Evolutionary conservation across 2,329 filamentous ascomycete species (phyloP), one percentile per base, ranked within the genome.

Genomic region (Aspergillus aculeatus): DNA sequence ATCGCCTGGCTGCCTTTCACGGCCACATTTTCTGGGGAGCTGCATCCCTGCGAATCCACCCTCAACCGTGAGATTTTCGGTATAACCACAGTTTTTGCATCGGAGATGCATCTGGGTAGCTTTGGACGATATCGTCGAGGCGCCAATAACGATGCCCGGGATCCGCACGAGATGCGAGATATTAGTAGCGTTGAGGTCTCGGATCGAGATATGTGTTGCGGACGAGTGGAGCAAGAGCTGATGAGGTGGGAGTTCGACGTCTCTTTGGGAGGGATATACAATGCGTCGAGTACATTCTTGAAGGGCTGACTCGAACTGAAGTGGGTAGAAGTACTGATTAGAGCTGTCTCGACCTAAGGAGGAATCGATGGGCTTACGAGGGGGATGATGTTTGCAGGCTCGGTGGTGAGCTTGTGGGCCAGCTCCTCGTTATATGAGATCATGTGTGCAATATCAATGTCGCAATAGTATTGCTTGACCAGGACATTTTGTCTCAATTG

Each of bases 401-500:
- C 92, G 52, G 90, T 95, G 21, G 89, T 90, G 63, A 99, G 83
- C 72, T 89, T 88, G 76, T 98, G 91, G 29, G 94, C 95, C 61
- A 99, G 83, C 75, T 97, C 92, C 77, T 98, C 94, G 72, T 96
- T 95, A 79, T 93, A 98, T 62, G 90, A 95, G 75, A 98, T 98
- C 60, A 99, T 81, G 75, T 99, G 94, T 63, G 90, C 91, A 68
- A 99, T 91, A 75, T 99, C 93, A 73, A 99, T 86, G 75, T 99
- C 94, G 81, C 95, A 97, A 77, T 89, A 97, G 80, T 92, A 98
- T 69, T 93, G 92, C 75, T 96, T 95, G 47, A 96, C 83, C 1
- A 98, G 84, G 7, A 95, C 92, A 80, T 99, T 99, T 73, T 98
- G 92, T 69, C 91, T 87, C 60, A 99, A 86, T 78, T 98, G 95